Base-by-base conservation (phyloP, 495 filamentous ascomycete species). In the Physcia stellaris region DNA sequence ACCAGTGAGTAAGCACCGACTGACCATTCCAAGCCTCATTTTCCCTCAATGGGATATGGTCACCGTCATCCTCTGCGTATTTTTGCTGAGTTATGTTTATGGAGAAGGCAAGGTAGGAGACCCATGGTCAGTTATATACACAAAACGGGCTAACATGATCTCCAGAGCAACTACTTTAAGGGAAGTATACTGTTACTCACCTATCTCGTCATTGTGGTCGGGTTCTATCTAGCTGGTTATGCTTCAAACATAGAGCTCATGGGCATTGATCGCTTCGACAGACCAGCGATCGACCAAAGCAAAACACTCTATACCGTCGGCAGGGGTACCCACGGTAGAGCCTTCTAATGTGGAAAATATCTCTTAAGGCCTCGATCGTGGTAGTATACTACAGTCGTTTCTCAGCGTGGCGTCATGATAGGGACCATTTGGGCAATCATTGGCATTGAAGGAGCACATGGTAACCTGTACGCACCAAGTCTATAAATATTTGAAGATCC, bases 41-140 rank as follows among this genome's bases (percentile, higher is more conserved):
- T 99, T 99, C 61, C 92, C 90, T 6, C 90, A 96, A 55, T 99
- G 90, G 90, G 90, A 99, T 53, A 86, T 99, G 82, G 77, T 95
- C 26, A 93, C 86, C 20, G 88, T 96, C 28, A 95, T 95, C 39
- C 70, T 99, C 34, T 96, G 92, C 54, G 88, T 99, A 23, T 96
- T 99, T 67, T 63, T 99, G 26, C 71, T 99, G 27, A 92, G 84
- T 39, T 94, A 96, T 60, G 88, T 99, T 68, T 93, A 96, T 44
- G 87, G 92, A 42, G 90, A 99, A 60, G 90, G 90, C 34, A 99
- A 99, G 70, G 40, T 42, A 13, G 36, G 40, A 10, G 4, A 36
- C 11, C 13, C n/a, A 42, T 6, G 7, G 2, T 7, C 6, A 19
- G n/a, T 15, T 19, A 18, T 4, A 9, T 20, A 9, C n/a, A 21